Evolutionary conservation across 208 protist species (phyloP).

Genomic region (Naegleria gruberi): DNA sequence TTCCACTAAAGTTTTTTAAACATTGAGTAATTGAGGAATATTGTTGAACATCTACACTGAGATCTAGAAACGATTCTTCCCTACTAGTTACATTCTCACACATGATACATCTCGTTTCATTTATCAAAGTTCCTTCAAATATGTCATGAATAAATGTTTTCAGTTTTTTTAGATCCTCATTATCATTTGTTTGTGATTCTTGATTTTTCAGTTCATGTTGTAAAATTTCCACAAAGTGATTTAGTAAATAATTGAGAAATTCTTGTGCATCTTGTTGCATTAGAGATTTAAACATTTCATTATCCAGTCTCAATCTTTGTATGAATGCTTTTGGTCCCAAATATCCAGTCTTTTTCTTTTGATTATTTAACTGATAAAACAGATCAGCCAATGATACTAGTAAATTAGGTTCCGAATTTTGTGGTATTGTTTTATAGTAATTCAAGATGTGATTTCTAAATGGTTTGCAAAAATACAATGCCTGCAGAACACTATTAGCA

Average conservation of each 20-base stretch:
- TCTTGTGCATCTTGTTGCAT: slow-evolving; percentile 23
- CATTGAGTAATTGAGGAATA: slow-evolving; percentile 65
- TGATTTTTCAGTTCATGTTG: background rate
- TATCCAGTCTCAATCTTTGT: background rate
- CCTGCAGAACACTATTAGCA: slow-evolving; percentile 1
- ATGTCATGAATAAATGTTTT: slow-evolving; percentile 3
- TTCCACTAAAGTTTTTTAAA: slow-evolving; percentile 57
- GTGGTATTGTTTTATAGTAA: background rate
- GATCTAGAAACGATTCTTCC: slow-evolving; percentile 66
- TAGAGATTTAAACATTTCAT: background rate
- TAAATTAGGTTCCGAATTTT: background rate
- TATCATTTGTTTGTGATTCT: background rate
- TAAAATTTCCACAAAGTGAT: background rate
- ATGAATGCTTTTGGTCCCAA: background rate
- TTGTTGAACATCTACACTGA: slow-evolving; percentile 63
- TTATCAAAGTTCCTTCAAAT: slow-evolving; percentile 11
- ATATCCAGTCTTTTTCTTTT: background rate
- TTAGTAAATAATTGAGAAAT: background rate
- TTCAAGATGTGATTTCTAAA: background rate
- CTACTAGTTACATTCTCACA: slow-evolving; percentile 36
- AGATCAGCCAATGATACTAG: background rate
- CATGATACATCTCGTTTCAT: slow-evolving; percentile 26
- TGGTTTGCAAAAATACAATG: slow-evolving; percentile 2
- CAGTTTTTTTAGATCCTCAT: background rate
- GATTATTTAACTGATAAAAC: background rate